phyloP scores from a whole-genome alignment of 805 yeast species.

The Saccharomycopsis fodiens region DNA sequence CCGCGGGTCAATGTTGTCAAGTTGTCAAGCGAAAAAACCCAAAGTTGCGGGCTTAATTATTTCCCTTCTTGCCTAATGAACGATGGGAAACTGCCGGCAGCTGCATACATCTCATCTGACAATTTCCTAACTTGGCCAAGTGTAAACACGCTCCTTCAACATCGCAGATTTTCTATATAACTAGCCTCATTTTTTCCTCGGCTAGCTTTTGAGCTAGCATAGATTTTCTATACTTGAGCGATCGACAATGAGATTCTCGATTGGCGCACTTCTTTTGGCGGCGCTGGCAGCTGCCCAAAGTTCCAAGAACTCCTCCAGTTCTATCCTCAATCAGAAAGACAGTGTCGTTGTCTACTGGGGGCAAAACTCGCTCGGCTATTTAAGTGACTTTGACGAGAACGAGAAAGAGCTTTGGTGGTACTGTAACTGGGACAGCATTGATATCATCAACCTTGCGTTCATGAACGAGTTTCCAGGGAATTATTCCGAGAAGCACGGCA shows the following conservation, averaged over 20 bases:
- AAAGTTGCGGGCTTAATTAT: too few species aligned
- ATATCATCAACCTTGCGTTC: constrained; percentile 66
- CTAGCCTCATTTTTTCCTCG: background rate
- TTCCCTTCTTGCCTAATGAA: too few species aligned
- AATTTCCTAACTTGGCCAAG: background rate
- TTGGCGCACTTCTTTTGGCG: background rate
- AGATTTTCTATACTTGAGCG: too few species aligned
- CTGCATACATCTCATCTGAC: background rate
- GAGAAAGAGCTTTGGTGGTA: constrained; percentile 39
- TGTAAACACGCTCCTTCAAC: background rate
- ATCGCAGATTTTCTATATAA: background rate
- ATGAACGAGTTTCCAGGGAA: constrained; percentile 49
- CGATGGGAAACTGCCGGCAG: too few species aligned
- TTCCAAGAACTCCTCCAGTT: background rate
- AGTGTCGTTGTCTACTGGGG: constrained; percentile 89
- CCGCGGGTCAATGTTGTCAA: too few species aligned
- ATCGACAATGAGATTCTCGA: background rate
- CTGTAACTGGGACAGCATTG: constrained; percentile 64
- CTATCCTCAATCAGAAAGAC: background rate
- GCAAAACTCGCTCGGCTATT: constrained; percentile 63
- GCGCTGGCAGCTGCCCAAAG: background rate
- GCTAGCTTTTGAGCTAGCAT: too few species aligned
- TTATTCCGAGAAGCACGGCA: constrained; percentile 21
- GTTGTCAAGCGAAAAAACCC: too few species aligned
- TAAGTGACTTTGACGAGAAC: constrained; percentile 29